Base-by-base conservation (phyloP, 2,329 filamentous ascomycete species). In the Lachnellula arida region DNA sequence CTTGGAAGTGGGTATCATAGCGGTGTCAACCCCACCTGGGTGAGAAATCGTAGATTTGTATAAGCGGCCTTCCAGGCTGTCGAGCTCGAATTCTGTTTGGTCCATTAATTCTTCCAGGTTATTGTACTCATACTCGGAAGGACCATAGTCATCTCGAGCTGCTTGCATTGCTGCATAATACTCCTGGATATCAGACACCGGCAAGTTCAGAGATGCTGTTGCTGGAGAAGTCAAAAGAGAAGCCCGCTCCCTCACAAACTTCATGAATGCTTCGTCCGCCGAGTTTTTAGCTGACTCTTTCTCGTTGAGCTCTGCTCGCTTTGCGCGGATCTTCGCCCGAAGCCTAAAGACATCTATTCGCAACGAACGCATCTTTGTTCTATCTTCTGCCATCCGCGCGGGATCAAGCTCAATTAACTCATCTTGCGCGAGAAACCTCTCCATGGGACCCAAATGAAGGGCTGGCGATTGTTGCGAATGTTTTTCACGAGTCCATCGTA, bases 121-220 rank as follows among this genome's bases (percentile, higher is more conserved):
- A 9, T 44, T 58, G 28, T 55, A 60, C 25, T 65, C 58, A 23
- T 59, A 49, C 17, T 56, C 51, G 1, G 57, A 39, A 9, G 62
- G 59, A 4, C 63, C 63, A 46, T 62, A 63, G 17, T 64, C 55
- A 53, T 63, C 50, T 39, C 60, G 25, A 44, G 56, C 46, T 34
- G 22, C 17, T 39, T 64, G 52, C 51, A 62, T 49, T 14, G 37
- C 46, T 3, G 19, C 14, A 23, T 51, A 58, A 32, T 49, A 46
- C 4, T 37, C 17, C 5, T 57, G 46, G 8, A 55, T 15, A 17
- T 23, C 6, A 23, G 40, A 17, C 8, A 11, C n/a, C 12, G 22
- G 44, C 12, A 34, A 14, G 1, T 12, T 25, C 23, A 23, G 4
- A 39, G 11, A 46, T 5, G 39, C n/a, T 42, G 19, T 28, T 14